Conservation (phyloP, 768 basidiomycete genomes). For the Trametes maxima region DNA sequence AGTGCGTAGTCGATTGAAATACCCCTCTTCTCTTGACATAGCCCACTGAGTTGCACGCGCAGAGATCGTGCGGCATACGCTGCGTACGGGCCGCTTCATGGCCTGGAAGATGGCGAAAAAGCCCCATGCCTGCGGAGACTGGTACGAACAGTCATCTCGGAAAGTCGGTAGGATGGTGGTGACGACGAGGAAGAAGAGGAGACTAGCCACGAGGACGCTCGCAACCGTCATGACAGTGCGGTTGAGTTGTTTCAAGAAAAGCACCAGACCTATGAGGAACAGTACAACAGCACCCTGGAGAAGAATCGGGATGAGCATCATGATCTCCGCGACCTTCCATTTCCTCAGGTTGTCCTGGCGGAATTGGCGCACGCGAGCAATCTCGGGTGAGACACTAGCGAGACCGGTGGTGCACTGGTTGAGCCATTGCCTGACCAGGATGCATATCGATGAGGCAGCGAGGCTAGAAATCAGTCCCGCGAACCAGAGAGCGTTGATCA, state of each 20-base stretch:
- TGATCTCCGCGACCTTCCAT: conserved; percentile 30
- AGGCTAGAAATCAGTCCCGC: conserved; percentile 19
- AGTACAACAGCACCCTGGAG: conserved; percentile 23
- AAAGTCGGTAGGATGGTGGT: conserved; percentile 25
- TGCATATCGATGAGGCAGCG: conserved; percentile 17
- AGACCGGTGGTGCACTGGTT: conserved; percentile 17
- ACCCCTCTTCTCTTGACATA: conserved; percentile 2
- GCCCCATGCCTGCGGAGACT: conserved; percentile 26
- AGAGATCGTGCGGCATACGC: conserved; percentile 3
- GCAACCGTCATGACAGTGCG: conserved; percentile 7
- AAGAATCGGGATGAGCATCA: conserved; percentile 27
- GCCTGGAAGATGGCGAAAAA: conserved; percentile 21
- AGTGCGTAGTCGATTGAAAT: conserved; percentile 2
- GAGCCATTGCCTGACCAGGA: conserved; percentile 23
- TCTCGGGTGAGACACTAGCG: conserved; percentile 14
- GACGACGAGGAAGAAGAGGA: conserved; percentile 22
- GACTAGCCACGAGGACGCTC: conserved; percentile 11
- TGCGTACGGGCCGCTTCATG: conserved; percentile 9
- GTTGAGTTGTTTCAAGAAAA: conserved; percentile 24
- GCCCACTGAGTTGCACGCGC: background rate
- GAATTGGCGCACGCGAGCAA: conserved; percentile 16
- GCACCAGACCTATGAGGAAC: conserved; percentile 27
- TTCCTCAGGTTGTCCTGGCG: conserved; percentile 14
- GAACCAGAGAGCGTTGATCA: conserved; percentile 23
- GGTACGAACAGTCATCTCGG: conserved; percentile 24